A percentile compares a stretch with the other conserved stretches of the same genome.
phyloP scores from a whole-genome alignment of 164 flowering plant species.

The Vitis rotundifolia region DNA sequence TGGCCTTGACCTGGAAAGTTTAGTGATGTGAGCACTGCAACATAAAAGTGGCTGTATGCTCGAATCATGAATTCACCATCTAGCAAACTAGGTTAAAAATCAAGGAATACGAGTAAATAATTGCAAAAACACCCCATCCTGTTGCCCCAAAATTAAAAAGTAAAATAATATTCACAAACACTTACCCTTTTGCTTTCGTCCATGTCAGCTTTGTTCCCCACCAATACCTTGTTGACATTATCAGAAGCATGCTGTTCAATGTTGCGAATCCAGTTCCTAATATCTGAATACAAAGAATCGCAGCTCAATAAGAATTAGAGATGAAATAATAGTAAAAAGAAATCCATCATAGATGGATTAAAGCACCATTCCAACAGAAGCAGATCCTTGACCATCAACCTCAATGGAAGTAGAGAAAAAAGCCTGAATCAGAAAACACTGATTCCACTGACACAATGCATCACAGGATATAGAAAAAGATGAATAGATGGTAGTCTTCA shows the following conservation, averaged over 20 bases:
- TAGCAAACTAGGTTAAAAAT: not conserved
- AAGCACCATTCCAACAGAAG: not conserved
- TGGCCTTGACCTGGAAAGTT: not conserved
- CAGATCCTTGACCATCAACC: not conserved
- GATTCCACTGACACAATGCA: not conserved
- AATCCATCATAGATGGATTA: not conserved
- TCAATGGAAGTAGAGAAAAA: not conserved
- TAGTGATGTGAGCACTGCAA: not conserved
- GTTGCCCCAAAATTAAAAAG: too few relatives aligned
- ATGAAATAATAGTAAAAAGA: not conserved
- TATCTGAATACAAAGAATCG: slow-evolving; percentile 18
- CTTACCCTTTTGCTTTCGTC: slow-evolving; percentile 47
- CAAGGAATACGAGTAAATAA: not conserved
- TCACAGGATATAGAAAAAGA: not conserved
- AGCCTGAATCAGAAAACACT: not conserved
- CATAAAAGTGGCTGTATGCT: not conserved
- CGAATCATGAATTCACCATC: not conserved
- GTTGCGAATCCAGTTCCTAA: slow-evolving; percentile 38
- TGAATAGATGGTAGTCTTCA: not conserved
- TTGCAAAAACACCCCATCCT: not conserved
- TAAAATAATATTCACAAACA: not conserved
- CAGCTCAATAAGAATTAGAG: not conserved
- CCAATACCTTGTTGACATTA: slow-evolving; percentile 39
- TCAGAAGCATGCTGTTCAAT: slow-evolving; percentile 43
- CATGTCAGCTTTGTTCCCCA: slow-evolving; percentile 50